A percentile compares a stretch with the other conserved stretches of the same genome.
These are phyloP conservation scores for Tetrahymena borealis DNA, from an alignment of 73 alveolate species.

Conservation along the genomic window DNA sequence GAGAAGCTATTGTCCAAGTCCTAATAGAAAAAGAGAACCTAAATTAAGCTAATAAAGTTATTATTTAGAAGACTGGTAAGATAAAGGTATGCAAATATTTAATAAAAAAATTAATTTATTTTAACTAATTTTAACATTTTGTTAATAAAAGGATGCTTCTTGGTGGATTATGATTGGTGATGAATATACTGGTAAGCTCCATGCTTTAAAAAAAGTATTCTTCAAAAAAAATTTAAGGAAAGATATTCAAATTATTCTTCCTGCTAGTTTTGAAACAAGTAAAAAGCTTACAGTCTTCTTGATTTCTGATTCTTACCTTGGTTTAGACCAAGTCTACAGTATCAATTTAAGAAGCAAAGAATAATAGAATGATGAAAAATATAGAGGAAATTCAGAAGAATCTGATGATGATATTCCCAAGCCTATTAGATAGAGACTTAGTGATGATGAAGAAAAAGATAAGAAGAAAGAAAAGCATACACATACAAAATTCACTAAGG, in stretches of 20 bases:
- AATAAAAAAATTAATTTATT: neutral
- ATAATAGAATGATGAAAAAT: neutral
- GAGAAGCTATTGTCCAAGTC: neutral
- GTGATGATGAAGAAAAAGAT: neutral
- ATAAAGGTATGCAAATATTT: neutral
- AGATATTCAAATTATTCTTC: neutral
- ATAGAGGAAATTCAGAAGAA: neutral
- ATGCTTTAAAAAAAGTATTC: slow-evolving; percentile 8
- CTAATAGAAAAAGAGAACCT: neutral
- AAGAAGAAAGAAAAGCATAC: neutral
- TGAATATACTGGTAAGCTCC: slow-evolving; percentile 8
- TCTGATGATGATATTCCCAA: neutral
- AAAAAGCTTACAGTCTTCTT: slow-evolving; percentile 3
- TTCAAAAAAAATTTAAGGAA: neutral
- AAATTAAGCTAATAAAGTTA: neutral
- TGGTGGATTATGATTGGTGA: slow-evolving; percentile 35
- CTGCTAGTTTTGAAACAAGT: neutral
- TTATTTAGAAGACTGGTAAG: neutral
- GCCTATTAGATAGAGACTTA: neutral
- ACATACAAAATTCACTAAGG: neutral
- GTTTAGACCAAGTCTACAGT: slow-evolving; percentile 3
- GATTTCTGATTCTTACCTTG: slow-evolving; percentile 32
- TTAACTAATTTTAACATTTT: neutral
- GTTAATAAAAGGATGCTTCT: slow-evolving; percentile 20
- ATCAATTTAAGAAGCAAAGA: neutral